phyloP scores from a whole-genome alignment of 2,329 filamentous ascomycete species.

The Aureobasidium sp. region DNA sequence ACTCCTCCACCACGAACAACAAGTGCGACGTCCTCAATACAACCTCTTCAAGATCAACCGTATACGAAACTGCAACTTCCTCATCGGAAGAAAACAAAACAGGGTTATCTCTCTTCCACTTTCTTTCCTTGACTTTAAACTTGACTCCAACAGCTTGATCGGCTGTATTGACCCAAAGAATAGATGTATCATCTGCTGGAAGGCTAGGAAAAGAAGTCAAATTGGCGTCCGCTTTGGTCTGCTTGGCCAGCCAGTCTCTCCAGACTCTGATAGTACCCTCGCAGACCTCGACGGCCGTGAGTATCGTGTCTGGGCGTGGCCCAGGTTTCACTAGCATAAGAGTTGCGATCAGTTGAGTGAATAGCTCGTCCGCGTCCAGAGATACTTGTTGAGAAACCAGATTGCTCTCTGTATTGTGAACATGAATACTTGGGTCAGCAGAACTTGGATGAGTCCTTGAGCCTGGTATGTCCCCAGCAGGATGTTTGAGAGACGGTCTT shows the following conservation, averaged over 20 bases:
- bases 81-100: slow-evolving; percentile 52
- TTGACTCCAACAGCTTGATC: slow-evolving; percentile 57
- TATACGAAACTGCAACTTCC: slow-evolving; percentile 60
- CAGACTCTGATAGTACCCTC: slow-evolving; percentile 64
- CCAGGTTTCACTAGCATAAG: slow-evolving; percentile 61
- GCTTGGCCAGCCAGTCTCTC: slow-evolving; percentile 59
- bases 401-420: slow-evolving; percentile 13
- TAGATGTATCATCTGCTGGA: slow-evolving; percentile 29
- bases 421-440: slow-evolving; percentile 12
- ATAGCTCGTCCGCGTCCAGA: slow-evolving; percentile 62
- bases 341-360: slow-evolving; percentile 64
- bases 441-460: slow-evolving; percentile 32
- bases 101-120: slow-evolving; percentile 39
- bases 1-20: slow-evolving; percentile 55
- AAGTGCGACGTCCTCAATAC: slow-evolving; percentile 56
- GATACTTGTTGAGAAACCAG: slow-evolving; percentile 34
- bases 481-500: slow-evolving; percentile 33
- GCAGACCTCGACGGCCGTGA: slow-evolving; percentile 56
- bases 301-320: slow-evolving; percentile 52
- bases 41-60: slow-evolving; percentile 64
- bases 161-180: slow-evolving; percentile 61
- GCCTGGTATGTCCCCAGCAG: slow-evolving; percentile 41
- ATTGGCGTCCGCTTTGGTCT: slow-evolving; percentile 19
- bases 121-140: slow-evolving; percentile 53
- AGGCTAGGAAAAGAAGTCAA: neutral